phyloP scores from a whole-genome alignment of 129 eudicot species.

The Helianthus tuberosus region DNA sequence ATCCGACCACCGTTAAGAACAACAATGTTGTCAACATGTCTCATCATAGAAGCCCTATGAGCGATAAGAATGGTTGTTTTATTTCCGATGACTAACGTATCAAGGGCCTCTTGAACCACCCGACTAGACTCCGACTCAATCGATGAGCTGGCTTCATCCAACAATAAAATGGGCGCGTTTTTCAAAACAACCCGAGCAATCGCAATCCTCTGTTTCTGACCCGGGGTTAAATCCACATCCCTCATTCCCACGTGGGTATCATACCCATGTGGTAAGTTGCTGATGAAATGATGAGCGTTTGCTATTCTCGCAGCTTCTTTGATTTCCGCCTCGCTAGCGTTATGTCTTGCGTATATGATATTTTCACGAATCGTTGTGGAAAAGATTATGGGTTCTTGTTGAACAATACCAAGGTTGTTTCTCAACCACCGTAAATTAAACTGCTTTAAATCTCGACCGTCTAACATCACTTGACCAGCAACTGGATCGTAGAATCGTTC shows the following conservation, averaged over 20 bases:
- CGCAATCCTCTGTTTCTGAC: slow-evolving; percentile 97
- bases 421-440: slow-evolving; percentile 91
- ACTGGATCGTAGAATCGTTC: slow-evolving; percentile 94
- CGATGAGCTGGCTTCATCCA: slow-evolving; percentile 97
- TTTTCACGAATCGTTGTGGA: slow-evolving; percentile 91
- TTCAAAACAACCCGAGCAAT: slow-evolving; percentile 92
- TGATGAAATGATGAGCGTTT: slow-evolving; percentile 94
- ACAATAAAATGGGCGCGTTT: slow-evolving; percentile 85
- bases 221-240: slow-evolving; percentile 93
- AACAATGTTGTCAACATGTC: slow-evolving; percentile 93
- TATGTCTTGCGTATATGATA: slow-evolving; percentile 92
- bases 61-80: slow-evolving; percentile 92
- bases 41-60: slow-evolving; percentile 98
- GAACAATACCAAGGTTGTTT: slow-evolving; percentile 90
- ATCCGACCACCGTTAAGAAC: slow-evolving; percentile 95
- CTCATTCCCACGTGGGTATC: slow-evolving; percentile 99
- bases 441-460: slow-evolving; percentile 84
- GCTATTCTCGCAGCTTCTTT: slow-evolving; percentile 98
- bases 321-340: slow-evolving; percentile 94
- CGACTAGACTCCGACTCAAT: slow-evolving; percentile 96
- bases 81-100: slow-evolving; percentile 91
- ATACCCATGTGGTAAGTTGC: slow-evolving; percentile 94
- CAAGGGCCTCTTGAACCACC: slow-evolving; percentile 98
- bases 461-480: slow-evolving; percentile 85
- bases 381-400: slow-evolving; percentile 92